Evolutionary conservation across 208 protist genomes (phyloP), one percentile per base, ranked within the genome.

Genomic region (Lotmaria passim): DNA sequence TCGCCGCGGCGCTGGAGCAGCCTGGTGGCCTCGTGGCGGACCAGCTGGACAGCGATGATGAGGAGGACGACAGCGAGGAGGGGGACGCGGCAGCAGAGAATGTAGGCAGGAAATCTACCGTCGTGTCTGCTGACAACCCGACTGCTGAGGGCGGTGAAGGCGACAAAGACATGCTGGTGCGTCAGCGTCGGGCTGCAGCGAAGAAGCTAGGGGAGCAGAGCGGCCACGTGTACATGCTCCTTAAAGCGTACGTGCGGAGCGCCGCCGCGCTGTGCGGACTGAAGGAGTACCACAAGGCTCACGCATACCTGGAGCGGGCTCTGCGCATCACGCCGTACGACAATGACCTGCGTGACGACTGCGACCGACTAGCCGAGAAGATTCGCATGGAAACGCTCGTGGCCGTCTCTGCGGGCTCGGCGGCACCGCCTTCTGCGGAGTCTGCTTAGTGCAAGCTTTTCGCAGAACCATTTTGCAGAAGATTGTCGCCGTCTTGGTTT

Each of bases 321-420:
- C 58, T 96, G 68, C 89, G 84, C 57, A 97, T 97, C 62, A 93
- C 91, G 12, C 93, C 93, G n/a, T 97, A 96, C 62, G 93, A 97
- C 73, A 90, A 97, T 55, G 93, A 97, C 69, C 78, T 97, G 26
- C 81, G 80, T 17, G 88, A 95, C 24, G 93, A 97, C 72, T 92
- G 84, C 78, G 88, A 94, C 48, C 87, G 85, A 33, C 58, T 97
- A 2, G 79, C 77, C 21, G 89, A 97, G 79, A 96, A 96, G 77
- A 81, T 97, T 51, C 91, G 87, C 43, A 92, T 96, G 88, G 82
- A 96, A 11, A 89, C 89, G 4, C 70, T 97, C 17, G 69, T 97
- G n/a, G 73, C 85, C 1, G 90, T 86, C 10, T 90, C 93, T 17
- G 78, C 79, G 2, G 74, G 58, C 15, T 57, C 55, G 6, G 36